A percentile compares a stretch with the other conserved stretches of the same genome.
These are phyloP conservation scores for Pilatotrama ljubarskyi DNA, from an alignment of 768 basidiomycete species.

Conservation along the genomic window DNA sequence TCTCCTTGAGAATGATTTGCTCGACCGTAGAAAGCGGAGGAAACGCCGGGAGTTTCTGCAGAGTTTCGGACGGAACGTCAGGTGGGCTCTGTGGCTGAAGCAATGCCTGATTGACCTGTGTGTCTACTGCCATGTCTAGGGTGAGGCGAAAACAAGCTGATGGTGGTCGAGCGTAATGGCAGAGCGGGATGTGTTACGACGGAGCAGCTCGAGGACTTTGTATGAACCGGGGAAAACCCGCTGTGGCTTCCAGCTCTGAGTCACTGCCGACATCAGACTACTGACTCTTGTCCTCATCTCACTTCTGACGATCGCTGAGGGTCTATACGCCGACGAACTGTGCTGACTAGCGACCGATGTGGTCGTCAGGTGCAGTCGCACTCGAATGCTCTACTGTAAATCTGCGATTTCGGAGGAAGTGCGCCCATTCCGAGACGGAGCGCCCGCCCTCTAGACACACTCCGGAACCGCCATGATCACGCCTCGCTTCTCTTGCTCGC, in stretches of 20 bases:
- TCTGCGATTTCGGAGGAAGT: slow-evolving; percentile 9
- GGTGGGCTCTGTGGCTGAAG: not conserved
- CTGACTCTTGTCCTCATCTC: not conserved
- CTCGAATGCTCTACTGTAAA: not conserved
- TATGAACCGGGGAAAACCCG: slow-evolving; percentile 4
- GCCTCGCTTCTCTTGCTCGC: slow-evolving; percentile 40
- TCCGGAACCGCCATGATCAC: slow-evolving; percentile 36
- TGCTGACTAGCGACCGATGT: not conserved
- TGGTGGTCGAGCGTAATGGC: not conserved
- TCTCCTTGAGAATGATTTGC: slow-evolving; percentile 74
- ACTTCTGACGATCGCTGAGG: not conserved
- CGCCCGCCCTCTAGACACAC: not conserved
- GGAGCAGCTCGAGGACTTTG: not conserved
- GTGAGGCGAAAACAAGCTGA: not conserved
- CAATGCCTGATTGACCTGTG: slow-evolving; percentile 23
- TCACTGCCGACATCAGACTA: not conserved
- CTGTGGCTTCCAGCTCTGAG: not conserved
- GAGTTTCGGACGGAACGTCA: not conserved
- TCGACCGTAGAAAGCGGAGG: slow-evolving; percentile 78
- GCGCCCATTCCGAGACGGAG: slow-evolving; percentile 12
- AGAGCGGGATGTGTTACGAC: not conserved
- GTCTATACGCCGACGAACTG: not conserved
- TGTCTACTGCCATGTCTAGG: slow-evolving; percentile 26
- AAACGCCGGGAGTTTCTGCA: slow-evolving; percentile 63
- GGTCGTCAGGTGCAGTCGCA: not conserved